A percentile compares a stretch with the other conserved stretches of the same genome.
These are phyloP conservation scores for Aristolochia fimbriata DNA, from an alignment of 164 flowering plant species.

Conservation along the genomic window DNA sequence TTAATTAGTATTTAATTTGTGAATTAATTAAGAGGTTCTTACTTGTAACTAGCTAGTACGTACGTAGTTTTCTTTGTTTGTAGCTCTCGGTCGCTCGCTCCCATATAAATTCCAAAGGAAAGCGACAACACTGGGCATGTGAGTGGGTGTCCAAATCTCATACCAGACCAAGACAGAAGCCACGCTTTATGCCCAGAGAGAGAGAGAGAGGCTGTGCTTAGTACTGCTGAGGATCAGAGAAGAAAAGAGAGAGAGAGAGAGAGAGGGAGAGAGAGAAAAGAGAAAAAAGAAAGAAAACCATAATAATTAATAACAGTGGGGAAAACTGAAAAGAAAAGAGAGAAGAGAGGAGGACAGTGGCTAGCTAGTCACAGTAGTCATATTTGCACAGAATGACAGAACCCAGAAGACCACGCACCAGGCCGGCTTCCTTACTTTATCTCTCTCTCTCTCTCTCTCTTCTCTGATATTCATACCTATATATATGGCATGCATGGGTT, in stretches of 20 bases:
- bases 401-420: neutral
- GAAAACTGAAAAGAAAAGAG: neutral
- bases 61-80: too few relatives aligned
- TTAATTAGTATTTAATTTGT: too few relatives aligned
- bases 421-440: neutral
- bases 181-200: slow-evolving; percentile 10
- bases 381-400: too few relatives aligned
- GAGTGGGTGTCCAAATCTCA: slow-evolving; percentile 9
- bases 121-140: slow-evolving; percentile 26
- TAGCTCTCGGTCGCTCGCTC: too few relatives aligned
- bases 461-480: too few relatives aligned
- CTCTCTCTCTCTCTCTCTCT: neutral
- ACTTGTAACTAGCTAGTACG: too few relatives aligned
- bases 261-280: neutral
- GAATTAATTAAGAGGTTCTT: too few relatives aligned
- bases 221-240: neutral
- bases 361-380: too few relatives aligned
- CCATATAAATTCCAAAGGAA: slow-evolving; percentile 8
- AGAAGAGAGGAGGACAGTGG: neutral
- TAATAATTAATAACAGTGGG: neutral
- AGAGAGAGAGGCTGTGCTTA: neutral
- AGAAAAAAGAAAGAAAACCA: neutral
- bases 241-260: neutral
- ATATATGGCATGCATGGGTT: too few relatives aligned
- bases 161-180: slow-evolving; percentile 3